Conservation (phyloP, 2,329 filamentous ascomycete genomes). For the Diaporthe helianthi region DNA sequence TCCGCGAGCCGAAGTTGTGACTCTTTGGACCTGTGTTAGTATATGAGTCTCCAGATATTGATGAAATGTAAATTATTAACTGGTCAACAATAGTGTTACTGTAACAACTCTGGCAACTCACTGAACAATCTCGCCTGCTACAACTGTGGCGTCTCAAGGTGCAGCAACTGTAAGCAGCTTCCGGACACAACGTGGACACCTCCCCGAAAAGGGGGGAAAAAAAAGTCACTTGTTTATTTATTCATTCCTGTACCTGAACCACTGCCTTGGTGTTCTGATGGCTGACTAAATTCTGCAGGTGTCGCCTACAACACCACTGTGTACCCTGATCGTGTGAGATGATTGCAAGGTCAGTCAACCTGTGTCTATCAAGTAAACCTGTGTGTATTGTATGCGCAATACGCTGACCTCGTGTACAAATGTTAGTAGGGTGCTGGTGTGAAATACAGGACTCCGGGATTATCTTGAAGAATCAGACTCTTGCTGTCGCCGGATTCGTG, state of each 20-base stretch:
- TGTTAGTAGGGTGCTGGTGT: neutral
- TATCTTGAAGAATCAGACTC: neutral
- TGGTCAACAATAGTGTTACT: neutral
- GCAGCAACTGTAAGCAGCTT: neutral
- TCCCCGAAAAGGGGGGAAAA: too few relatives aligned
- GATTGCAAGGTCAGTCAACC: neutral
- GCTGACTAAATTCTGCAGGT: too few relatives aligned
- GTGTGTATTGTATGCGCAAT: too few relatives aligned
- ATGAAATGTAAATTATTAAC: neutral
- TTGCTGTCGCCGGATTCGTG: neutral
- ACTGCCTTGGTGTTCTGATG: too few relatives aligned
- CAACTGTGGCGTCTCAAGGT: neutral
- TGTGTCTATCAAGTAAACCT: neutral
- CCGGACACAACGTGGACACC: too few relatives aligned
- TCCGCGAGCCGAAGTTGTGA: neutral
- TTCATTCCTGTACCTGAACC: too few relatives aligned
- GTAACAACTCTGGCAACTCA: neutral
- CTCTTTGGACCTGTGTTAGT: slow-evolving; percentile 9
- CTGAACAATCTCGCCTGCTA: slow-evolving; percentile 1
- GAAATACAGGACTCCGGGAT: neutral
- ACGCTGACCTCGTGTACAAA: neutral
- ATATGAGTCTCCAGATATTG: neutral
- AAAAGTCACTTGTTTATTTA: too few relatives aligned
- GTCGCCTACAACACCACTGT: slow-evolving; percentile 8
- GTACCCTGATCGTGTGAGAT: slow-evolving; percentile 3